Percentiles rank a stretch among this genome's conserved stretches.
phyloP scores from a whole-genome alignment of 495 filamentous ascomycete species.

The Aspergillus ellipticus region DNA sequence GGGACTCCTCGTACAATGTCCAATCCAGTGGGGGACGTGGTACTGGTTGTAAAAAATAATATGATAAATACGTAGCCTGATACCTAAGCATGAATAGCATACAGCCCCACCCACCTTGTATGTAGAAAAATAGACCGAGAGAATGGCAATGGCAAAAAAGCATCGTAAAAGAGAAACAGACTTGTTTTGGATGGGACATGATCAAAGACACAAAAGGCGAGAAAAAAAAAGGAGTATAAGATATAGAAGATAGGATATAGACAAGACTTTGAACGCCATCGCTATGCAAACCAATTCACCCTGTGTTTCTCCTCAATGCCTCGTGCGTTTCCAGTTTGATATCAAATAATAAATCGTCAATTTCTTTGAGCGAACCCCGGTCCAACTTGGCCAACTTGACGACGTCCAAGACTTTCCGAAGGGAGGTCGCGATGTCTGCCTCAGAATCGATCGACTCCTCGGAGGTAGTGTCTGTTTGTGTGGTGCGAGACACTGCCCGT shows the following conservation, averaged over 20 bases:
- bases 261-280: slow-evolving; percentile 34
- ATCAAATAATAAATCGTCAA: slow-evolving; percentile 67
- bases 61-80: background rate
- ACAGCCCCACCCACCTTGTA: background rate
- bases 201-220: background rate
- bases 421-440: slow-evolving; percentile 41
- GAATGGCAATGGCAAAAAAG: background rate
- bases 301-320: slow-evolving; percentile 47
- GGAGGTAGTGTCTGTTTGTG: slow-evolving; percentile 13
- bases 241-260: slow-evolving; percentile 9
- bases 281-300: slow-evolving; percentile 38
- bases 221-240: background rate
- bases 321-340: slow-evolving; percentile 61
- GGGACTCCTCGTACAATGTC: too few species aligned
- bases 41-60: background rate
- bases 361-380: slow-evolving; percentile 49
- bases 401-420: slow-evolving; percentile 48
- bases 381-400: slow-evolving; percentile 50
- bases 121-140: slow-evolving; percentile 12
- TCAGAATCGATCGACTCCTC: slow-evolving; percentile 2
- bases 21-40: too few species aligned
- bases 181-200: background rate
- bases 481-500: background rate
- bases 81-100: background rate
- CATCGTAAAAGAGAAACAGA: background rate